These are phyloP conservation scores for Aspergillus ostianus DNA, from an alignment of 495 filamentous ascomycete genomes.

Conservation along the genomic window DNA sequence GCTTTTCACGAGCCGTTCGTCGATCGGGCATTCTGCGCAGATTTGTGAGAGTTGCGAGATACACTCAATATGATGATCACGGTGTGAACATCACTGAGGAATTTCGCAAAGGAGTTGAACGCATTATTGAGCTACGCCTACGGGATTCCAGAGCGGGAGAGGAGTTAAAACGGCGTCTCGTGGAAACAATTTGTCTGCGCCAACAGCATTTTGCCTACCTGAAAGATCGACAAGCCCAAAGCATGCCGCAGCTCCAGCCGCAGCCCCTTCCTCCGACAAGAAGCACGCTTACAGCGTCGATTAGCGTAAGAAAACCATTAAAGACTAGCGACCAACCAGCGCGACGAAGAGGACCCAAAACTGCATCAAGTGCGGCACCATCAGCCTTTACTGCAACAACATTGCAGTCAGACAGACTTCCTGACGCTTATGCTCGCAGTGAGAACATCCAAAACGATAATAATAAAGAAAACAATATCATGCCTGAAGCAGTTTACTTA, in stretches of 20 bases:
- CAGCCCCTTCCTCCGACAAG: background rate
- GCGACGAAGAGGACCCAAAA: background rate
- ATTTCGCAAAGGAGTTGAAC: constrained; percentile 4
- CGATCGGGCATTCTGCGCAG: constrained; percentile 21
- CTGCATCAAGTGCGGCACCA: background rate
- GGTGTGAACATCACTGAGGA: constrained; percentile 8
- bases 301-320: constrained; percentile 2
- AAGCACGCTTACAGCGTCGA: background rate
- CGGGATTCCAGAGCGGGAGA: background rate
- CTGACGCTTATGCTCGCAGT: background rate
- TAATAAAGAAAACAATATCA: background rate
- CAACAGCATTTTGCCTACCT: constrained; percentile 12
- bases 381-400: constrained; percentile 9
- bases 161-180: background rate
- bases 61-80: constrained; percentile 7
- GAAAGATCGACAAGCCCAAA: background rate
- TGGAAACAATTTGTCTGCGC: constrained; percentile 10
- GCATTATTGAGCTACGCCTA: background rate
- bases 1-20: constrained; percentile 16
- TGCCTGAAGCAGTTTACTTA: background rate
- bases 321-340: background rate
- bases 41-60: constrained; percentile 12
- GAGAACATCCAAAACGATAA: background rate
- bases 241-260: background rate
- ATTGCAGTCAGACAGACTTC: constrained; percentile 1